Base-by-base conservation (phyloP, 2,329 filamentous ascomycete genomes). In the Chrysoporthe austroafricana region DNA sequence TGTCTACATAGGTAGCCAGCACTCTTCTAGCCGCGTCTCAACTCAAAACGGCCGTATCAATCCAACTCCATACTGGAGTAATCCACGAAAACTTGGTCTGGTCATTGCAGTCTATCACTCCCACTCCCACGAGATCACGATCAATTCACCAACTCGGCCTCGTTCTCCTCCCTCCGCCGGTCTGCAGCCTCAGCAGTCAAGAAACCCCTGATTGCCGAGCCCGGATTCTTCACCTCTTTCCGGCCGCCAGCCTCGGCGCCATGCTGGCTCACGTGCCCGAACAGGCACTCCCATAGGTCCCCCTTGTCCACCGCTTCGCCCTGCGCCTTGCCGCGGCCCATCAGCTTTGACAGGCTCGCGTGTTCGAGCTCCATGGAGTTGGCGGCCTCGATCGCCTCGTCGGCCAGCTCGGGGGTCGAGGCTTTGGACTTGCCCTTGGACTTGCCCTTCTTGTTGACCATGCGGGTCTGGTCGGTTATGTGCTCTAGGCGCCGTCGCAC, bases 281-380 rank as follows among this genome's bases (percentile, higher is more conserved):
- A 97, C 1, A 97, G 80, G 78, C 95, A 98, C 70, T 88, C 87
- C 95, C 94, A 97, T 56, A 98, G 76, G 76, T 97, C 95, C 14
- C 88, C 86, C 70, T 91, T 86, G 57, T 88, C 85, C 3, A 98
- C 92, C 66, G 92, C 82, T 78, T 98, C 96, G 0, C 95, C 95
- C 0, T 90, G 90, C 1, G 86, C 85, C 66, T 86, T 87, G 36
- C 89, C 87, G 71, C 90, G 90, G 50, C 85, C 87, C 79, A 97
- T 87, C 66, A 97, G 78, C 72, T 87, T 90, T 0, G 86, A 85
- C 46, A 96, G 78, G 0, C 88, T 84, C 7, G 90, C 91, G 69
- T 91, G 86, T 78, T 97, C 88, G 72, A 97, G 78, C 78, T 97
- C 93, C 58, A 92, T 80, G 3, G 93, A 93, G 75, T 98, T 97